Evolutionary conservation across 2,329 filamentous ascomycete species (phyloP).

Genomic region (Simplicillium aogashimaense): DNA sequence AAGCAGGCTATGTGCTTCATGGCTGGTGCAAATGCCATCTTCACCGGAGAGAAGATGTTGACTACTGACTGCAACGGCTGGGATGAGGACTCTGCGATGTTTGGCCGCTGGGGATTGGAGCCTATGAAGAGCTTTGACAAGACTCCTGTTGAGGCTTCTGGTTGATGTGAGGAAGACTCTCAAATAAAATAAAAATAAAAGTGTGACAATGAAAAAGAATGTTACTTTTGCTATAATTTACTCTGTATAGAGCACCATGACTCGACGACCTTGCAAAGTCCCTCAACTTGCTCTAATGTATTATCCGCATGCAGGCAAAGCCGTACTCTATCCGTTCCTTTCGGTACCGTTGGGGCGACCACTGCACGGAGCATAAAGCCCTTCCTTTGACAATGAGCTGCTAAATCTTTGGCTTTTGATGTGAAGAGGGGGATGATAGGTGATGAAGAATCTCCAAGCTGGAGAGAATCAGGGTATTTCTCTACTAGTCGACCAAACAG

Average conservation of each 20-base stretch:
- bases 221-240: not conserved
- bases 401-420: slow-evolving; percentile 45
- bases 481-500: slow-evolving; percentile 16
- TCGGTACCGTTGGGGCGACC: slow-evolving; percentile 57
- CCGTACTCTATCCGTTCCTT: slow-evolving; percentile 52
- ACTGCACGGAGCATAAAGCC: slow-evolving; percentile 56
- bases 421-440: slow-evolving; percentile 58
- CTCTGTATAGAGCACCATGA: slow-evolving; percentile 27
- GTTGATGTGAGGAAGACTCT: slow-evolving; percentile 5
- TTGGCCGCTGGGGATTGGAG: slow-evolving; percentile 69
- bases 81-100: slow-evolving; percentile 81
- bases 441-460: slow-evolving; percentile 32
- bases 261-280: slow-evolving; percentile 35
- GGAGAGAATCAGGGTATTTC: slow-evolving; percentile 10
- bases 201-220: not conserved
- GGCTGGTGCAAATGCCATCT: slow-evolving; percentile 88
- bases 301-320: slow-evolving; percentile 62
- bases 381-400: slow-evolving; percentile 45
- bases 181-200: not conserved
- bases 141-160: slow-evolving; percentile 10
- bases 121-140: slow-evolving; percentile 57
- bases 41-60: slow-evolving; percentile 92
- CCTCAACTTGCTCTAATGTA: slow-evolving; percentile 44
- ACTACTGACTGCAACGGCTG: slow-evolving; percentile 86
- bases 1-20: slow-evolving; percentile 85